Evolutionary conservation across 139 green algal species (phyloP).

Genomic region (Chlorella sp.): DNA sequence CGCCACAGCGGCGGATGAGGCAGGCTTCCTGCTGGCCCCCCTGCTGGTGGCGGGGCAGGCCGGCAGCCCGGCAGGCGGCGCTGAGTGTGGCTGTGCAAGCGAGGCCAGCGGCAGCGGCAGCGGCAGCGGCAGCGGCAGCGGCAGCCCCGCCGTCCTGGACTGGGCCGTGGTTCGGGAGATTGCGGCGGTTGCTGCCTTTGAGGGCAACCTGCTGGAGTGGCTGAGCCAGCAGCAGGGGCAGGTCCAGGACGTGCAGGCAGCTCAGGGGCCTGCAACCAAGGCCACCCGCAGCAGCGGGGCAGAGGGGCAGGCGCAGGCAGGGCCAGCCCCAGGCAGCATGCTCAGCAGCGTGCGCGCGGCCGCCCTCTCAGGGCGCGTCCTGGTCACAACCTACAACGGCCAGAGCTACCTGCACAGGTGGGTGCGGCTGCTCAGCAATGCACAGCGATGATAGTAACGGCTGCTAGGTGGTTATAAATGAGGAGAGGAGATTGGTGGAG

Average conservation of each 20-base stretch:
- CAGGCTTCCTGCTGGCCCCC: slow-evolving; percentile 22
- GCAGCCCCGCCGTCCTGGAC: not conserved
- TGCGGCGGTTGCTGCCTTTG: not conserved
- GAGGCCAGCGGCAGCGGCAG: not conserved
- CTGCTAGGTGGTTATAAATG: no score
- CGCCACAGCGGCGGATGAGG: not conserved
- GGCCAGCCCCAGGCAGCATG: not conserved
- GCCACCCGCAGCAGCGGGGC: not conserved
- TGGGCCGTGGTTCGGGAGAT: not conserved
- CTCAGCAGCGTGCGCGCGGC: not conserved
- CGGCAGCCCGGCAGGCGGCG: not conserved
- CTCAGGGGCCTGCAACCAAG: not conserved
- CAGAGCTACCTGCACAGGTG: slow-evolving; percentile 22
- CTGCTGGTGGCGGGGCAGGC: not conserved
- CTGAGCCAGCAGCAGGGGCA: not conserved
- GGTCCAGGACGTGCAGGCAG: not conserved
- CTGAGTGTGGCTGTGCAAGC: not conserved
- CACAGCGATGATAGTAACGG: no score
- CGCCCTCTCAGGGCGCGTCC: not conserved
- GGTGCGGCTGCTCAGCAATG: not conserved
- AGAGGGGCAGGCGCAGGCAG: no score
- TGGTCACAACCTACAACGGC: slow-evolving; percentile 38
- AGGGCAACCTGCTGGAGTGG: slow-evolving; percentile 13
- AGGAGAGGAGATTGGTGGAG: no score
- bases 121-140: not conserved